Base-by-base conservation (phyloP, 371 early-diverging fungal genomes). In the Actinomortierella wolfii region DNA sequence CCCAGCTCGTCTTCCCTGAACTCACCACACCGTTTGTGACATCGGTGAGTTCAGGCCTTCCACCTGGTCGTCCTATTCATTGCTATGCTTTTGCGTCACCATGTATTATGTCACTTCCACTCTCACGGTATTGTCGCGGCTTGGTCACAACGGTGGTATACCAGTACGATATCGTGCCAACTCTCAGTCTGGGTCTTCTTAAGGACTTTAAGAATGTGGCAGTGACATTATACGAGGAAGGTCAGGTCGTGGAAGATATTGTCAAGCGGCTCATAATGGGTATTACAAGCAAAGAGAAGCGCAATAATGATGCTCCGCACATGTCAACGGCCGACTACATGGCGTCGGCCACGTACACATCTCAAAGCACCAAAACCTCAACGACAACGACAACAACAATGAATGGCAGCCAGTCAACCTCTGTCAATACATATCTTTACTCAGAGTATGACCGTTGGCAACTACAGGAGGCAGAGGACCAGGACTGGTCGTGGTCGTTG, bases 401-500 rank as follows among this genome's bases (percentile, higher is more conserved):
- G 13, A 20, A 26, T 17, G 44, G 34, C 51, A 6, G 68, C 26
- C 20, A 24, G 34, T 50, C 21, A 11, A 34, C 34, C 34, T 34
- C 34, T 4, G 11, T 11, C 34, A 34, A 34, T 34, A 34, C 34
- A 11, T 11, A 34, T 34, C 34, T 61, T 54, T 71, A 71, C 47
- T 65, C 73, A 15, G 73, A 71, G 49, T 62, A 71, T 28, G 68
- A 64, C 51, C 51, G 66, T 3, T 59, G 58, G 59, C 43, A 76
- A 57, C 67, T 60, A 14, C 68, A 78, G 51, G 71, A 70, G 59
- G 79, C 62, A 4, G 80, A 81, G 15, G 75, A 83, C 55, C 81
- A 85, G 44, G 86, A 92, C 57, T 94, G 93, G 93, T 87, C 89
- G 58, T 90, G 89, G 89, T 85, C 91, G 21, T 60, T 91, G 51